These are phyloP conservation scores for Phytophthora tubulina DNA, from an alignment of 352 stramenopile species.

Conservation along the genomic window DNA sequence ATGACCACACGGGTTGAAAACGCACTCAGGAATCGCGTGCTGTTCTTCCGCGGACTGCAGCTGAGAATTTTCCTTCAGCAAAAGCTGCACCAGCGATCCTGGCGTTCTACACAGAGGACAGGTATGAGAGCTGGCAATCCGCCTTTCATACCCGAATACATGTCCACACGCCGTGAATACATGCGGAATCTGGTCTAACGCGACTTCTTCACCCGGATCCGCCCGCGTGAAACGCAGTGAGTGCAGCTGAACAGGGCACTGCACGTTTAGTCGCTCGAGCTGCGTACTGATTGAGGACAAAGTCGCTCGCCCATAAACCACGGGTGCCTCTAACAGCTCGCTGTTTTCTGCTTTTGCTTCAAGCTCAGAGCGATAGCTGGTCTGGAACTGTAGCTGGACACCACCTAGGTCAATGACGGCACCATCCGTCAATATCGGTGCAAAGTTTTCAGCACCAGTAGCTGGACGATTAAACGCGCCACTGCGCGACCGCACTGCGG, in stretches of 20 bases:
- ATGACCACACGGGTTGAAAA: slow-evolving; percentile 88
- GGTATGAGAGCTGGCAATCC: slow-evolving; percentile 65
- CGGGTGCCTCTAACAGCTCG: slow-evolving; percentile 36
- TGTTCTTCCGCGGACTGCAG: slow-evolving; percentile 69
- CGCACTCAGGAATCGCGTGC: slow-evolving; percentile 72
- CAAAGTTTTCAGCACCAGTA: slow-evolving; percentile 40
- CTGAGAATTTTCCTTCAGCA: slow-evolving; percentile 83
- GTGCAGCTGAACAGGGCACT: slow-evolving; percentile 84
- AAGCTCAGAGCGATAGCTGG: slow-evolving; percentile 38
- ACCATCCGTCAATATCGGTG: slow-evolving; percentile 69
- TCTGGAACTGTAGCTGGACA: slow-evolving; percentile 83
- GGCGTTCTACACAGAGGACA: slow-evolving; percentile 77
- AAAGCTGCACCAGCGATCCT: slow-evolving; percentile 70
- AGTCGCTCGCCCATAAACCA: slow-evolving; percentile 44
- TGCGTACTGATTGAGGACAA: slow-evolving; percentile 68
- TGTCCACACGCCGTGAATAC: slow-evolving; percentile 85
- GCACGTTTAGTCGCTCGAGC: slow-evolving; percentile 73
- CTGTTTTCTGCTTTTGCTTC: slow-evolving; percentile 38
- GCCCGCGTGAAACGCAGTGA: slow-evolving; percentile 63
- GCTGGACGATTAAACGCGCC: slow-evolving; percentile 76
- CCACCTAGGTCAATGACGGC: slow-evolving; percentile 82
- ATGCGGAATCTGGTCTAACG: slow-evolving; percentile 68
- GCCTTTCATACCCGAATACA: slow-evolving; percentile 79
- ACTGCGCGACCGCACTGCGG: slow-evolving; percentile 47
- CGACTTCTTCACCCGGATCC: slow-evolving; percentile 52